Conservation (phyloP, 176 grass and related monocot species). For the Echinochloa phyllopogon region DNA sequence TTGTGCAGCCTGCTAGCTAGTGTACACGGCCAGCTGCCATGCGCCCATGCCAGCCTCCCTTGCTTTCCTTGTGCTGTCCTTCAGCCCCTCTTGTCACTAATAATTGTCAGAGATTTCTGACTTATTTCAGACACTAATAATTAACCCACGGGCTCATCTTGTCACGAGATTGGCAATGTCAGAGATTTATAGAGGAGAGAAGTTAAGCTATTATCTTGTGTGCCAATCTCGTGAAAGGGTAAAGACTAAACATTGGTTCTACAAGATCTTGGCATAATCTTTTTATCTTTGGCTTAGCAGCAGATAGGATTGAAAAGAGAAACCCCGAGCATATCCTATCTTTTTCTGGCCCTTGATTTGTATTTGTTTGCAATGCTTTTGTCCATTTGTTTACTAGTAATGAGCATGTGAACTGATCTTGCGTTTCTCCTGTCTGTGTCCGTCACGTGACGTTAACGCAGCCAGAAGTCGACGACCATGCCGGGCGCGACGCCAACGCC, state of each 20-base stretch:
- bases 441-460: slow-evolving; percentile 40
- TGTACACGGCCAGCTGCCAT: background rate
- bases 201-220: background rate
- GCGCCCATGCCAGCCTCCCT: background rate
- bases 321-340: background rate
- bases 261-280: slow-evolving; percentile 20
- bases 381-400: background rate
- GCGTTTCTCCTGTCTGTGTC: background rate
- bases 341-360: background rate
- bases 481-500: slow-evolving; percentile 9
- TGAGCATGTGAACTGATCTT: slow-evolving; percentile 30
- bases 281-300: background rate
- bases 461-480: slow-evolving; percentile 68
- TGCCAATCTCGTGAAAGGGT: background rate
- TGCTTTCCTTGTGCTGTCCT: background rate
- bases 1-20: background rate
- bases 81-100: background rate
- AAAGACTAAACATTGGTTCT: background rate
- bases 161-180: no score
- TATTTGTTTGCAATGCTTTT: slow-evolving; percentile 12
- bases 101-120: background rate
- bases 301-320: slow-evolving; percentile 21
- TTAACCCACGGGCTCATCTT: no score
- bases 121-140: no score
- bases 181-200: no score